Base-by-base conservation (phyloP, 208 protist species). In the Trypanosoma congolense region DNA sequence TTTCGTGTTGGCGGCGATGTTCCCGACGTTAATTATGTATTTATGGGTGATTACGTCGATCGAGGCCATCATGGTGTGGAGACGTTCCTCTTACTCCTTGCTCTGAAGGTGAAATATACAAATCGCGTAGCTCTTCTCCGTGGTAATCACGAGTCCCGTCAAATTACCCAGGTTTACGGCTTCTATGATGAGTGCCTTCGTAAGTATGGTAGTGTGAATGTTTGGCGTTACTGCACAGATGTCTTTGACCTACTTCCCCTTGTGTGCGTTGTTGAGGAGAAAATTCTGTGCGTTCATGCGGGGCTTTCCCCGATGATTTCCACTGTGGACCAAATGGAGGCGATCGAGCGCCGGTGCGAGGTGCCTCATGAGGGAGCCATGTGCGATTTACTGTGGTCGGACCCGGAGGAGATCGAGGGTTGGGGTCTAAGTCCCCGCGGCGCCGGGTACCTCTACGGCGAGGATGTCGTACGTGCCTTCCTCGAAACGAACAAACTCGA, bases 171-270 rank as follows among this genome's bases (percentile, higher is more conserved):
- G 65, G 92, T 96, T 25, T 99, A 99, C 80, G 98, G 98, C 30
- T 99, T 99, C 70, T 99, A 99, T 75, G 98, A 99, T 71, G 98
- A 99, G 71, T 99, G 97, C 65, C 76, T 99, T 51, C 81, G 96
- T 51, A 99, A 99, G 84, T 99, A 99, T 70, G 97, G 97, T 28
- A 97, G 86, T 42, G 97, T 98, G n/a, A 99, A 99, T 63, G 98
- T 99, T 24, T 99, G 99, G 99, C 80, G 95, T 24, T 99, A 99
- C 69, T 99, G 97, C 75, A 99, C 98, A 1, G 97, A 99, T 60
- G 94, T 99, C 16, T 99, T 99, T 65, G 98, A 99, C 73, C 98
- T 98, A 54, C 82, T 99, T 5, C 92, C 95, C 8, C 82, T 99
- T 3, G 92, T 93, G 21, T 98, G 98, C 28, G 58, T 99, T 0